phyloP scores from a whole-genome alignment of 2,329 filamentous ascomycete genomes.

The Podosphaera fusca region DNA sequence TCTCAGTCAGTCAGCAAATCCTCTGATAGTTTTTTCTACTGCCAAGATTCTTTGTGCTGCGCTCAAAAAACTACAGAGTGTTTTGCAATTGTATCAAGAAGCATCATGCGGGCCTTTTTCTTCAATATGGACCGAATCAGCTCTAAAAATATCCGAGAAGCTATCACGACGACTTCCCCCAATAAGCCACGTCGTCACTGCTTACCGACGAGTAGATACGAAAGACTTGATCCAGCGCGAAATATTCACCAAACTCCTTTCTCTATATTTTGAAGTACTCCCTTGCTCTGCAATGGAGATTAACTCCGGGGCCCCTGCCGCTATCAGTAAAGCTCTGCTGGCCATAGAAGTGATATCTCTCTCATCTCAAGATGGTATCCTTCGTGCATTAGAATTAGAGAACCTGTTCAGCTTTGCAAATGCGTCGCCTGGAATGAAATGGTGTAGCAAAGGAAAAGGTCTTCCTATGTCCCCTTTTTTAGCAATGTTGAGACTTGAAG shows the following conservation, averaged over 20 bases:
- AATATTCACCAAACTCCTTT: slow-evolving; percentile 52
- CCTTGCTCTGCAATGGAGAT: slow-evolving; percentile 61
- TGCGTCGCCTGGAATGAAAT: slow-evolving; percentile 64
- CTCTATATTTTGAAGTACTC: slow-evolving; percentile 64
- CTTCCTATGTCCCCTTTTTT: slow-evolving; percentile 46
- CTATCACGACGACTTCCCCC: slow-evolving; percentile 61
- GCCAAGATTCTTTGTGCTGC: slow-evolving; percentile 57
- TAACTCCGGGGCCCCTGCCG: slow-evolving; percentile 68
- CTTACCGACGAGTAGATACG: slow-evolving; percentile 45
- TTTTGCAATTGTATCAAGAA: slow-evolving; percentile 20
- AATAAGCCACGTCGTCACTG: slow-evolving; percentile 56
- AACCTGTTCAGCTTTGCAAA: slow-evolving; percentile 62
- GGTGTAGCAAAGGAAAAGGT: slow-evolving; percentile 56
- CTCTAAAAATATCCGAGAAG: slow-evolving; percentile 42
- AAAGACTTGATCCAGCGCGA: slow-evolving; percentile 56
- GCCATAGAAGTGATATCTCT: slow-evolving; percentile 27
- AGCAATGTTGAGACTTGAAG: slow-evolving; percentile 39
- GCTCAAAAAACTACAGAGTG: slow-evolving; percentile 48
- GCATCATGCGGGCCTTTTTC: slow-evolving; percentile 16
- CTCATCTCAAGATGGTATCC: slow-evolving; percentile 24
- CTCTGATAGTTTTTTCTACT: slow-evolving; percentile 69
- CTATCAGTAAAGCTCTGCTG: slow-evolving; percentile 45
- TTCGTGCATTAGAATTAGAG: slow-evolving; percentile 52
- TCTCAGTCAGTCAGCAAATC: slow-evolving; percentile 50
- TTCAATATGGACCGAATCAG: slow-evolving; percentile 45